Conservation (phyloP, 371 early-diverging fungal genomes). For the Syncephalis fuscata region DNA sequence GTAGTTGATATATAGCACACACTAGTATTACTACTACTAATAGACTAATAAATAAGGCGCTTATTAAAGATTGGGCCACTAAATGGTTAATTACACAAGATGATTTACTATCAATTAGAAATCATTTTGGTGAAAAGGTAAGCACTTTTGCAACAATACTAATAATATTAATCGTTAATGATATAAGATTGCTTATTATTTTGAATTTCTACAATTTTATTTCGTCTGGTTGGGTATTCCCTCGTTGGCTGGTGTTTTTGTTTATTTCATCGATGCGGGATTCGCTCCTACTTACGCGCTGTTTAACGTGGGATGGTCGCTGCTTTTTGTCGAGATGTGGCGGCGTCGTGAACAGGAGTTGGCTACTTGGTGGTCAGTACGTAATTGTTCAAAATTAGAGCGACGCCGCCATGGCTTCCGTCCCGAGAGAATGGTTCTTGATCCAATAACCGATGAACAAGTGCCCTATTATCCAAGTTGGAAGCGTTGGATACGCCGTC, state of each 20-base stretch:
- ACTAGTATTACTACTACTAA: neutral
- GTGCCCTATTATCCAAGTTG: constrained; percentile 46
- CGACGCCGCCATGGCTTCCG: constrained; percentile 44
- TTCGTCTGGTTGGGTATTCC: constrained; percentile 52
- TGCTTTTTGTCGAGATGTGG: constrained; percentile 65
- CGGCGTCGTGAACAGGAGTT: constrained; percentile 49
- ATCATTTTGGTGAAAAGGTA: constrained; percentile 73
- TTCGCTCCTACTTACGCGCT: constrained; percentile 46
- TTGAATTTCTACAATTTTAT: constrained; percentile 81
- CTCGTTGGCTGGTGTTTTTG: constrained; percentile 37
- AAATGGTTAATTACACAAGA: constrained; percentile 51
- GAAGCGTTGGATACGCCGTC: constrained; percentile 44
- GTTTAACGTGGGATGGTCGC: constrained; percentile 50
- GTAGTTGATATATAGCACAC: neutral
- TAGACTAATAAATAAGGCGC: constrained; percentile 20
- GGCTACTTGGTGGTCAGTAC: constrained; percentile 61
- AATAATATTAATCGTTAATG: neutral
- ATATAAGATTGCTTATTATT: constrained; percentile 59
- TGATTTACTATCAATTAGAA: constrained; percentile 46
- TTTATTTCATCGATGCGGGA: constrained; percentile 28
- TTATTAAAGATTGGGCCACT: constrained; percentile 61
- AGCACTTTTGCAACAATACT: neutral
- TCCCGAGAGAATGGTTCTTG: constrained; percentile 30
- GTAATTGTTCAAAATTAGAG: constrained; percentile 40
- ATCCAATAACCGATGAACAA: constrained; percentile 59